Evolutionary conservation across 306 rosid species (phyloP).

Genomic region (Malus orientalis): DNA sequence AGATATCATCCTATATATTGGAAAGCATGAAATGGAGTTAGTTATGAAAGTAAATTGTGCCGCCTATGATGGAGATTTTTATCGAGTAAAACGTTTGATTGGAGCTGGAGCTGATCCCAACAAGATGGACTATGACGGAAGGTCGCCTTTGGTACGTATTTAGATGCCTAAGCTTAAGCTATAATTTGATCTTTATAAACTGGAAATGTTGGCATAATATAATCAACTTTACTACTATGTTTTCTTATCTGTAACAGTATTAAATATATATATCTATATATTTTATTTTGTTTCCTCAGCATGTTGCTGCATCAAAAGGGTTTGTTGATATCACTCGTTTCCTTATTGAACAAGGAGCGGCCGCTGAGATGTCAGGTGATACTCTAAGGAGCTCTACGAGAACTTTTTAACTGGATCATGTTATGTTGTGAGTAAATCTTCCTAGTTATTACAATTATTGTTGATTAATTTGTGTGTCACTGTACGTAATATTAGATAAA

Average conservation of each 20-base stretch:
- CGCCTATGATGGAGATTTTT: constrained; percentile 40
- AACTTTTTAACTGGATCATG: background rate
- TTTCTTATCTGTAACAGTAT: background rate
- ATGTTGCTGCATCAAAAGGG: constrained; percentile 52
- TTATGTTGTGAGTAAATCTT: background rate
- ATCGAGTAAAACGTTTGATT: constrained; percentile 41
- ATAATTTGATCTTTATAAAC: background rate
- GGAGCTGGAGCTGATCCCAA: constrained; percentile 59
- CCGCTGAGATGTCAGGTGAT: constrained; percentile 35
- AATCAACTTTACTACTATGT: background rate
- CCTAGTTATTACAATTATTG: background rate
- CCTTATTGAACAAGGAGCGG: constrained; percentile 45
- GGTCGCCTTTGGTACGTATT: constrained; percentile 60
- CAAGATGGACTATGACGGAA: constrained; percentile 55
- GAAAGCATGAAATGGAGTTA: constrained; percentile 43
- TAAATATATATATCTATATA: background rate
- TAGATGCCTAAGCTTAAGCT: background rate
- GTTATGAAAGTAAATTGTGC: constrained; percentile 51
- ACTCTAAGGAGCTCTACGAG: background rate
- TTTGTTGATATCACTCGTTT: constrained; percentile 36
- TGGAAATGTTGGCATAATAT: background rate
- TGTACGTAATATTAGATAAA: constrained; percentile 31
- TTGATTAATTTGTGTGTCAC: background rate
- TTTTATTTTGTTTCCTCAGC: constrained; percentile 23
- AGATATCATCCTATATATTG: constrained; percentile 36